Percentiles rank a stretch among this genome's conserved stretches.
Evolutionary conservation across 2,329 filamentous ascomycete species (phyloP).

Genomic region (Rhexocercosporidium sp.): DNA sequence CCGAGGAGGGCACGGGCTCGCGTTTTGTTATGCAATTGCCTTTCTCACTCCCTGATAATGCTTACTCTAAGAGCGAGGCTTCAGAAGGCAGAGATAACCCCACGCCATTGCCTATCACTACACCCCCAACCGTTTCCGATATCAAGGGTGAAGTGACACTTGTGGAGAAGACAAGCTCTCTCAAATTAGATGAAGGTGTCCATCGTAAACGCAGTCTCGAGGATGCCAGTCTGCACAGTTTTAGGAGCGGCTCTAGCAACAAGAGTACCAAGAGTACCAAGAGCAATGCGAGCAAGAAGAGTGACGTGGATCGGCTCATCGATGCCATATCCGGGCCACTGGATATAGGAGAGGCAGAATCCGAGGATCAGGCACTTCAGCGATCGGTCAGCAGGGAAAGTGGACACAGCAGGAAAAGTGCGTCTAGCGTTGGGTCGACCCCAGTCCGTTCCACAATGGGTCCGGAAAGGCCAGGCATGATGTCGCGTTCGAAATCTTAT

Average conservation of each 20-base stretch:
- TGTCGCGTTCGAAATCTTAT: conserved; percentile 33
- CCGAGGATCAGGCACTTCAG: conserved; percentile 25
- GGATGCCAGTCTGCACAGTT: conserved; percentile 37
- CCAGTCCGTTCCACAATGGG: not conserved
- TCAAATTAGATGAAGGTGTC: conserved; percentile 20
- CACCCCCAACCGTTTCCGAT: conserved; percentile 38
- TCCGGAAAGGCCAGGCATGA: conserved; percentile 15
- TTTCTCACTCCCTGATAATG: conserved; percentile 59
- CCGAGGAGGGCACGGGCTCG: conserved; percentile 81
- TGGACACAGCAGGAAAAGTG: conserved; percentile 29
- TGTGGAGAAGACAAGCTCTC: conserved; percentile 53
- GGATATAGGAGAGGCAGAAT: conserved; percentile 47
- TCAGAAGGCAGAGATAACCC: not conserved
- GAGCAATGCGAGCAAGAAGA: conserved; percentile 53
- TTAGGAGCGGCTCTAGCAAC: conserved; percentile 36
- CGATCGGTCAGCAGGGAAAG: conserved; percentile 33
- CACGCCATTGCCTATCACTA: conserved; percentile 12
- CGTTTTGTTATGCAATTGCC: conserved; percentile 81
- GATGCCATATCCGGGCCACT: conserved; percentile 71
- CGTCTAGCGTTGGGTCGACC: conserved; percentile 22
- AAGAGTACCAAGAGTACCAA: conserved; percentile 36
- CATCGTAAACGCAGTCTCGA: conserved; percentile 32
- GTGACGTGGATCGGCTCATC: conserved; percentile 73
- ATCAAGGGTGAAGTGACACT: conserved; percentile 62
- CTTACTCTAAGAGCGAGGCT: not conserved